Evolutionary conservation across 441 rosid genomes (phyloP), one percentile per base, ranked within the genome.

Genomic region (Sinapis alba): DNA sequence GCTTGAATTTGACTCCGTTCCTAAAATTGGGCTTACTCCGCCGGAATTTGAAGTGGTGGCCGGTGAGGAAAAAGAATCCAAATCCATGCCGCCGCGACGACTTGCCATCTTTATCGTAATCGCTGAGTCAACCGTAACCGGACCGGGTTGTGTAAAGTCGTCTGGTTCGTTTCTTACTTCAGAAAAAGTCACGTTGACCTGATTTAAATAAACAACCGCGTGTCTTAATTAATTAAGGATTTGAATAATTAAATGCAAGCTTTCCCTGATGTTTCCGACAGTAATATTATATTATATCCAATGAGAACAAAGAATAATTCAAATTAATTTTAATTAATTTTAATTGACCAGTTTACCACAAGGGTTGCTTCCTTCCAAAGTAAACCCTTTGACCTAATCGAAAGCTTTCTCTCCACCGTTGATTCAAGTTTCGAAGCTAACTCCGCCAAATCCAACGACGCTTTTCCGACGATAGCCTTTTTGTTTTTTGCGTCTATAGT

Each of bases 331-430:
- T n/a, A n/a, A n/a, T n/a, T 43, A 51, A 43, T 7, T 26, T 45
- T 26, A 26, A 64, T 45, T 76, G 68, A 64, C 71, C 18, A 65
- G 47, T 59, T 54, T 61, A 78, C 81, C 75, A 63, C 2, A 62
- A 78, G 81, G 24, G 47, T 78, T 67, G 74, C 69, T 73, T 73
- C 75, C 71, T 68, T 73, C 8, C 75, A 28, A 53, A 67, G 69
- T 16, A 67, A 68, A 68, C 78, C 78, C 64, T 68, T 73, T 57
- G 74, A 73, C 24, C 69, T 63, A 30, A 78, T 69, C 34, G 20
- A 50, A 73, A 78, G 74, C 78, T 56, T 68, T 73, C 27, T 73
- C 71, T 68, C 81, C 74, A 78, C 74, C 66, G 74, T 32, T 8
- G 78, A 56, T 63, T 73, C 70, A 41, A 54, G 71, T 28, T 62